Conservation (phyloP, 2,329 filamentous ascomycete genomes). For the Aspergillus glaucus region DNA sequence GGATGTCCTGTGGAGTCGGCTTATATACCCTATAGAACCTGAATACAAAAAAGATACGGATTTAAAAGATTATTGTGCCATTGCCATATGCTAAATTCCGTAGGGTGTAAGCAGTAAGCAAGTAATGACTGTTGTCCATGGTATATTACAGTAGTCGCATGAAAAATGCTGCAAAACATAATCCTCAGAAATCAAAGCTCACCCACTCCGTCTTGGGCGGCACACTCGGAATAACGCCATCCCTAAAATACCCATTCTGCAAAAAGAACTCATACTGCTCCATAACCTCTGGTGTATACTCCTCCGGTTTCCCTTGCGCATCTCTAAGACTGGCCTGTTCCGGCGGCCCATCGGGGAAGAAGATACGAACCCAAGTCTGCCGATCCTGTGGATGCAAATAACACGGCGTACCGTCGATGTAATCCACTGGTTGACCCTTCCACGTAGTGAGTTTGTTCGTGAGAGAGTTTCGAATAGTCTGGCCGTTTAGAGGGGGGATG, state of each 20-base stretch:
- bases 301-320: conserved; percentile 46
- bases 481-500: conserved; percentile 31
- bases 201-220: conserved; percentile 74
- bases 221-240: conserved; percentile 66
- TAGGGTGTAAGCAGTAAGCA: background rate
- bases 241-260: conserved; percentile 61
- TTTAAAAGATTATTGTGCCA: background rate
- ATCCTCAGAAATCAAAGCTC: conserved; percentile 61
- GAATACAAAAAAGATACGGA: conserved; percentile 21
- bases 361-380: conserved; percentile 58
- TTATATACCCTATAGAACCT: conserved; percentile 28
- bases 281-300: conserved; percentile 50
- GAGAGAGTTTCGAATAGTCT: conserved; percentile 29
- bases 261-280: conserved; percentile 60
- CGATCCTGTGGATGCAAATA: conserved; percentile 48
- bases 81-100: background rate
- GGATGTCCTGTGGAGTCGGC: conserved; percentile 8
- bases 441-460: conserved; percentile 48
- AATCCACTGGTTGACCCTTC: conserved; percentile 58
- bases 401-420: conserved; percentile 48
- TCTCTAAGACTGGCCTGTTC: conserved; percentile 38
- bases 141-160: background rate
- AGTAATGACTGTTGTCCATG: background rate
- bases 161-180: background rate
- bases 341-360: conserved; percentile 67